Percentiles rank a stretch among this genome's conserved stretches.
phyloP scores from a whole-genome alignment of 139 green algal genomes.

The Coelastrella sp. region DNA sequence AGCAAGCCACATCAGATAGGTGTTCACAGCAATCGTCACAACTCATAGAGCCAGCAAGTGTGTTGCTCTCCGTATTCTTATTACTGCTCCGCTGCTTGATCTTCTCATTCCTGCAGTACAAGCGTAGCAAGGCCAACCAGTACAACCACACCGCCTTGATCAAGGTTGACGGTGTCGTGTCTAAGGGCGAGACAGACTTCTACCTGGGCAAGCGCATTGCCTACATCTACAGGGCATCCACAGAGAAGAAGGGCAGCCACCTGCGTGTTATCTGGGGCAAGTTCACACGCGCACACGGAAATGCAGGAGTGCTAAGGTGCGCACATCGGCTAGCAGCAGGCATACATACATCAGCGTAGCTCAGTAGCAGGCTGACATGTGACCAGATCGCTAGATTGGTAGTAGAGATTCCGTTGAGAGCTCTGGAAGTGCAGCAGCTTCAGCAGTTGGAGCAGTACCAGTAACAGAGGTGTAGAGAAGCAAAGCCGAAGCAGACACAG shows the following conservation, averaged over 20 bases:
- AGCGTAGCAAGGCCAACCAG: slow-evolving; percentile 85
- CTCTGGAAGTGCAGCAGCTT: not conserved
- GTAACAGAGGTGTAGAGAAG: no score
- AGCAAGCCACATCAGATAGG: no score
- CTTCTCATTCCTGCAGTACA: slow-evolving; percentile 56
- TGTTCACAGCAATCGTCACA: no score
- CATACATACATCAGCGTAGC: no score
- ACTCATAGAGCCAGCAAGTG: no score
- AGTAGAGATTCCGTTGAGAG: no score
- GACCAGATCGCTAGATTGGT: no score
- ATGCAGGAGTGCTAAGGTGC: slow-evolving; percentile 84
- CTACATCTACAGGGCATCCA: slow-evolving; percentile 99
- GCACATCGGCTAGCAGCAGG: no score
- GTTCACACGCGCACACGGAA: slow-evolving; percentile 92
- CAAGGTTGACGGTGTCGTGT: slow-evolving; percentile 88
- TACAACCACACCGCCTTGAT: slow-evolving; percentile 91
- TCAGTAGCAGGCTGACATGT: not conserved
- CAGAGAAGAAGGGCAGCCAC: slow-evolving; percentile 92
- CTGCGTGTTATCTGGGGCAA: slow-evolving; percentile 98
- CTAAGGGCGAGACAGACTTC: slow-evolving; percentile 91
- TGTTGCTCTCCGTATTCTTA: no score
- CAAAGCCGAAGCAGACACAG: no score
- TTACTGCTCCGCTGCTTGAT: not conserved
- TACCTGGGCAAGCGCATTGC: slow-evolving; percentile 98
- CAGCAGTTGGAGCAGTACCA: not conserved